phyloP scores from a whole-genome alignment of 768 basidiomycete genomes.

The Tephrocybe sp. region DNA sequence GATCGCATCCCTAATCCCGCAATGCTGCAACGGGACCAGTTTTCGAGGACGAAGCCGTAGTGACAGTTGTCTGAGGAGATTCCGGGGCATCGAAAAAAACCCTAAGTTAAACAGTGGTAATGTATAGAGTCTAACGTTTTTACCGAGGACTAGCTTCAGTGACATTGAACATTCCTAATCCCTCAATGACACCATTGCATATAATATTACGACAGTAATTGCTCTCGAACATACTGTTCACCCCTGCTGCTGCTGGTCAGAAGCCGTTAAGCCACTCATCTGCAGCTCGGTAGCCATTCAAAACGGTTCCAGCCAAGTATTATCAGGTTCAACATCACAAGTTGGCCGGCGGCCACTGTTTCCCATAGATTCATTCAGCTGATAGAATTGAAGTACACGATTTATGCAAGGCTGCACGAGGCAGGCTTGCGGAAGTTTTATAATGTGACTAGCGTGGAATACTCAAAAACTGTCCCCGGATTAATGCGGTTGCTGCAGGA shows the following conservation, averaged over 20 bases:
- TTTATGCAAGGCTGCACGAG: not conserved
- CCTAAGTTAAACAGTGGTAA: not conserved
- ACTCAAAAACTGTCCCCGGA: conserved; percentile 5
- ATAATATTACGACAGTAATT: too few relatives aligned
- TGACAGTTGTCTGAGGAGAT: conserved; percentile 27
- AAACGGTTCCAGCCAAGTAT: too few relatives aligned
- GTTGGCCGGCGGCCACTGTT: not conserved
- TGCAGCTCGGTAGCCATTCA: too few relatives aligned
- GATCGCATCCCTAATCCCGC: too few relatives aligned
- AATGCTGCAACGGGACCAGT: conserved; percentile 60
- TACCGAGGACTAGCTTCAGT: conserved; percentile 30
- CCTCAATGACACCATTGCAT: too few relatives aligned
- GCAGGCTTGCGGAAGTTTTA: not conserved
- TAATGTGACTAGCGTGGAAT: not conserved
- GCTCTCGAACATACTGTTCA: too few relatives aligned
- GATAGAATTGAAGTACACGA: not conserved
- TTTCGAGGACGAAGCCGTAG: conserved; percentile 23
- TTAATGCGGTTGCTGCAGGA: conserved; percentile 2
- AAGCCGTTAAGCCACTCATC: too few relatives aligned
- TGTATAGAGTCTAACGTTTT: not conserved
- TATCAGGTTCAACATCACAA: not conserved
- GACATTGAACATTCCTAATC: too few relatives aligned
- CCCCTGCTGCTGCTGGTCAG: too few relatives aligned
- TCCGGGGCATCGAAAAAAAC: conserved; percentile 34
- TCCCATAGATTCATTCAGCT: too few relatives aligned